Evolutionary conservation across 2,329 filamentous ascomycete genomes (phyloP), one percentile per base, ranked within the genome.

Genomic region (Coleophoma crateriformis): DNA sequence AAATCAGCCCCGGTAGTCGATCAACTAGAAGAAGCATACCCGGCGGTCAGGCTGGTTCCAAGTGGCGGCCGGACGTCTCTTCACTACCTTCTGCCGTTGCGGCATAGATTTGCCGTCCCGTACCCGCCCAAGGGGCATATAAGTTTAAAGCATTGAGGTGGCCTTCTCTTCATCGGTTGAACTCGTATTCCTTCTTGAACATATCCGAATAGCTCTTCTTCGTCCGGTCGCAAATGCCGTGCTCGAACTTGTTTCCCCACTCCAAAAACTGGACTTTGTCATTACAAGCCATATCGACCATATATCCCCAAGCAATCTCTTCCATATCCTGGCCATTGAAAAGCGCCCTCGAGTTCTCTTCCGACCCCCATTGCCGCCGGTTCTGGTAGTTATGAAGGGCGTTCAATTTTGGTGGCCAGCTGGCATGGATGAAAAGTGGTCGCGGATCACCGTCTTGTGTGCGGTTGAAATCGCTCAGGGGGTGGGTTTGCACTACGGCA

Each of bases 231-330:
- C 56, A 58, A 35, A 58, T 33, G 7, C 22, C 47, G 12, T 41
- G 50, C 32, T 22, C 17, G 10, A n/a, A 49, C 15, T 55, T 52
- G 40, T 39, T 49, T 4, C 46, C 54, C 57, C 57, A 58, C 20
- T 53, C 53, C 35, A 33, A 13, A n/a, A 58, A 56, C 10, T 51
- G 35, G 4, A 50, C 27, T 1, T 47, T 37, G 3, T 51, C 45
- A 11, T 51, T 49, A 47, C 57, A 59, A 45, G 54, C 55, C 49
- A 59, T 53, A 32, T 56, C 46, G 11, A 58, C 51, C 54, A 59
- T 57, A 5, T 50, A 49, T 7, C 51, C 51, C 57, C 55, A 59
- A n/a, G 51, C 54, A 7, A 47, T 22, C 15, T 10, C 32, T 43
- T 59, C 55, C 3, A 57, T 19, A 51, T 59, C 57, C 13, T 45